Base-by-base conservation (phyloP, 1,139 yeast genomes). In the Blastobotrys ciferrii region DNA sequence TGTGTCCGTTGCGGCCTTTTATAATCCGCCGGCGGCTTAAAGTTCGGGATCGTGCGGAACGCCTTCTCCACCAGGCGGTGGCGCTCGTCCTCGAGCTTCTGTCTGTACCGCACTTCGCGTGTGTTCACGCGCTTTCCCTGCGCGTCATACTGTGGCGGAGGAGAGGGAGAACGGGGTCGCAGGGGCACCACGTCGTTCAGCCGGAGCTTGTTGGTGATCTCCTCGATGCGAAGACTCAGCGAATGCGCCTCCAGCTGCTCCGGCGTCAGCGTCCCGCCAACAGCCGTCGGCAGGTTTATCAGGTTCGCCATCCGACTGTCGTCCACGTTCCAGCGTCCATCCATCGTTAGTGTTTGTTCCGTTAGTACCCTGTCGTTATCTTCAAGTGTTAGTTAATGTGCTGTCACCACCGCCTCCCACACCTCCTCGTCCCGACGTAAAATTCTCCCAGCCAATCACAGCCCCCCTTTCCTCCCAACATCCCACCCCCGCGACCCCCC, bases 221-320 rank as follows among this genome's bases (percentile, higher is more conserved):
- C 98, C 57, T 87, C 91, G 33, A 91, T 81, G 49, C 98, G 72
- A 58, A 82, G 79, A 54, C 79, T 73, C 44, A 82, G 76, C 50
- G 87, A 92, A 65, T 87, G 86, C 0, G 95, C 87, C 50, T 84
- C 89, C 25, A 84, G 70, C 64, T 92, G 98, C 64, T 92, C 98
- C 42, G 81, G 82, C 0, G 98, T 89, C 51, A 88, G 66, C 33
- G 81, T 77, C 18, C 79, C 77, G 3, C 69, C 66, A 35, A 77
- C 68, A 11, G 64, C 60, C 0, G 76, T 69, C 1, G 81, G 77
- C 47, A 67, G 48, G 18, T 61, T 64, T 45, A 65, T 59, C 44
- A 57, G 44, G 40, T 64, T 58, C 0, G 68, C 68, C 14, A 64
- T 58, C 46, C 58, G 58, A 53, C 67, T 68, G 11, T 55, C 59